Evolutionary conservation across 345 rosid species (phyloP).

Genomic region (Geranium brycei): DNA sequence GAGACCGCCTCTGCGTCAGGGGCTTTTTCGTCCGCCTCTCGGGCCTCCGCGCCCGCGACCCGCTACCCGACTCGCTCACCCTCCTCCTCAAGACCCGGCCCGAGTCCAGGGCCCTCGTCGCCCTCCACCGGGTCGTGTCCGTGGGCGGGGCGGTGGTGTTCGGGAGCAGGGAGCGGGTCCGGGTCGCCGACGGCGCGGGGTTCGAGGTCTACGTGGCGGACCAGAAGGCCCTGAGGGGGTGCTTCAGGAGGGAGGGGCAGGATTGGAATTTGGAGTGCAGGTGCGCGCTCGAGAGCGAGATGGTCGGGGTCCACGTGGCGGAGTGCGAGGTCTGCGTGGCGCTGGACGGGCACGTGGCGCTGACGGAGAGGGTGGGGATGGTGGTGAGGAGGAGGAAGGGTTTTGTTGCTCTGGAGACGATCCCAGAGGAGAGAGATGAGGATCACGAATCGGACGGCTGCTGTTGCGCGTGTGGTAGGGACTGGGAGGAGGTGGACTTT

Average conservation of each 20-base stretch:
- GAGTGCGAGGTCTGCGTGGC: conserved; percentile 46
- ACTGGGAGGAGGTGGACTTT: neutral
- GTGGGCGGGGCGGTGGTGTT: conserved; percentile 29
- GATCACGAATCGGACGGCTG: conserved; percentile 22
- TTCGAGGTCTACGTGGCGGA: conserved; percentile 57
- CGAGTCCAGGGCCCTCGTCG: conserved; percentile 43
- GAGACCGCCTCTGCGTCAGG: conserved; percentile 29
- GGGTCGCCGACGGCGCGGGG: conserved; percentile 42
- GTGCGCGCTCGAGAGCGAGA: conserved; percentile 29
- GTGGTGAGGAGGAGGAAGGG: conserved; percentile 22
- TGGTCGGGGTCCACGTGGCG: conserved; percentile 4
- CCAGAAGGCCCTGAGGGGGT: conserved; percentile 52
- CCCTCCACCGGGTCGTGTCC: conserved; percentile 43
- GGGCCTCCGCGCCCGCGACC: conserved; percentile 8
- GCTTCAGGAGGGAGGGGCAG: conserved; percentile 31
- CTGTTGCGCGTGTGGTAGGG: conserved; percentile 23
- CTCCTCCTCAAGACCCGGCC: conserved; percentile 51
- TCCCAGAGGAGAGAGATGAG: conserved; percentile 55
- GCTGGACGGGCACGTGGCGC: conserved; percentile 41
- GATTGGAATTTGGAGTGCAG: conserved; percentile 53
- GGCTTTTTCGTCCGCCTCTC: conserved; percentile 51
- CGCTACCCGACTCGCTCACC: conserved; percentile 47
- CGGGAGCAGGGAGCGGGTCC: conserved; percentile 51
- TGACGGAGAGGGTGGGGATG: conserved; percentile 34
- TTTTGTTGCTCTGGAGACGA: conserved; percentile 42